These are phyloP conservation scores for Haberlea rhodopensis DNA, from an alignment of 257 asterid species.

Conservation along the genomic window DNA sequence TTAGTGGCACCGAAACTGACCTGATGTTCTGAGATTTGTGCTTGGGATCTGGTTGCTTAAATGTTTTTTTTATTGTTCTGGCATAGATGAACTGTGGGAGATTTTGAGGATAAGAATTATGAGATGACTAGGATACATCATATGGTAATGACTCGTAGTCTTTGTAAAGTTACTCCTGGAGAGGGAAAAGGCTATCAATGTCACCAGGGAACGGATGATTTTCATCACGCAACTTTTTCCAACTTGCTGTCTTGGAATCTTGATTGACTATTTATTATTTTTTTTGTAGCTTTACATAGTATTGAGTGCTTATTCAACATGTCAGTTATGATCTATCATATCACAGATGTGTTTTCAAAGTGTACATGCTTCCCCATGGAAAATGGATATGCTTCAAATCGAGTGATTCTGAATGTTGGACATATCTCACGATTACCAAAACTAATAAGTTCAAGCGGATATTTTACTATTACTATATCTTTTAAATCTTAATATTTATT, in stretches of 20 bases:
- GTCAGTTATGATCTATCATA: background rate
- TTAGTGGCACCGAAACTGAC: background rate
- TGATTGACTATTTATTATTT: too few species aligned
- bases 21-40: background rate
- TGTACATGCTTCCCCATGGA: too few species aligned
- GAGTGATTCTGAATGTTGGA: slow-evolving; percentile 1
- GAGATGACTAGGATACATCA: slow-evolving; percentile 1
- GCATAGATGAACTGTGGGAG: background rate
- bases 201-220: too few species aligned
- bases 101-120: background rate
- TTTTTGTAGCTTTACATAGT: background rate
- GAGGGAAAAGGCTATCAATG: too few species aligned
- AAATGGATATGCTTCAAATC: too few species aligned
- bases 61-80: background rate
- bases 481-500: too few species aligned
- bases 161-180: too few species aligned
- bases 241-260: too few species aligned
- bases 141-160: background rate
- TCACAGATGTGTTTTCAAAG: background rate
- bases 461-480: too few species aligned
- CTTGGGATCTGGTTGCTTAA: background rate
- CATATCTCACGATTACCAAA: too few species aligned
- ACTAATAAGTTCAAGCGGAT: too few species aligned
- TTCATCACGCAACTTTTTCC: too few species aligned
- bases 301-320: background rate